Evolutionary conservation across 2,329 filamentous ascomycete species (phyloP), one percentile per base, ranked within the genome.

Genomic region (Colletotrichum simmondsii): DNA sequence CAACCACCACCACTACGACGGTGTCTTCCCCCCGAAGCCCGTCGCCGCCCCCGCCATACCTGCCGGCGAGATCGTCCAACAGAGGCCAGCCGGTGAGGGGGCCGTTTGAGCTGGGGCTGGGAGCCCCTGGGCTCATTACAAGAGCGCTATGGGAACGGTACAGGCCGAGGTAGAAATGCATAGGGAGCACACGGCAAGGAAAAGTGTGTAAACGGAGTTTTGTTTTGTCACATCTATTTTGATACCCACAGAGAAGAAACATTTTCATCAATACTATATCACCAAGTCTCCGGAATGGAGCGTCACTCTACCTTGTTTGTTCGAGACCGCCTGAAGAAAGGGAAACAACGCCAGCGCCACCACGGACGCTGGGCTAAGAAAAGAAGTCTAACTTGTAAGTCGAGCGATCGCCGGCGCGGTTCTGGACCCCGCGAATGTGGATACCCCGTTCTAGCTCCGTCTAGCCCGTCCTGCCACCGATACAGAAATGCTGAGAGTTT

Each of bases 41-140:
- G n/a, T 68, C 68, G 4, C 71, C 71, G 10, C 71, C 71, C 26
- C 68, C 71, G 22, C 71, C 71, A 19, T 73, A 73, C 26, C 19
- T 73, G 30, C 58, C 68, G 24, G 57, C 71, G 22, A 61, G 35
- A 12, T 54, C 59, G 19, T 6, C 65, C 11, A 60, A 32, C 14
- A 61, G 60, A 30, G 67, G 35, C 5, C 71, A 65, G 16, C 35
- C 53, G 10, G 7, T 32, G 22, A 11, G 57, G 14, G 8, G 56
- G 4, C 68, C 68, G 14, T 64, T 67, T 30, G 57, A 57, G n/a
- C 22, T 73, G 52, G 63, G 61, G 4, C 8, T 73, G 26, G 68
- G 71, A 10, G 71, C 68, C 16, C 62, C 68, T n/a, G 68, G 68
- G 30, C n/a, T 68, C 14, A 22, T 73, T 12, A 63, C 68, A 16